Evolutionary conservation across 306 rosid species (phyloP).

Genomic region (Phaseolus lunatus): DNA sequence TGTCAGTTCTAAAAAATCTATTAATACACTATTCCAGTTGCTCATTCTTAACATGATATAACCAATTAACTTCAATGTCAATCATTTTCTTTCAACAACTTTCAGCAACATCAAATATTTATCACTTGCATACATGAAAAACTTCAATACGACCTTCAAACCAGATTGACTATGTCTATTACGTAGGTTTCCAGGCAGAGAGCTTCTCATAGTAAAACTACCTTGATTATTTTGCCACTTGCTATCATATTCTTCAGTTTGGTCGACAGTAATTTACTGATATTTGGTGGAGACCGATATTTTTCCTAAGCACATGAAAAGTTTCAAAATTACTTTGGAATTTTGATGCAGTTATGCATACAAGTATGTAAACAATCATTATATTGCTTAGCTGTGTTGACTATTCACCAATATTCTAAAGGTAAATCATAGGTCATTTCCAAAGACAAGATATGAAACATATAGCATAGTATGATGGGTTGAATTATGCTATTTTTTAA

Average conservation of each 20-base stretch:
- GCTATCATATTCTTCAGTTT: slow-evolving; percentile 83
- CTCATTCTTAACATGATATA: slow-evolving; percentile 23
- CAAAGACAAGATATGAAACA: slow-evolving; percentile 32
- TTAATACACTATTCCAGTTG: not conserved
- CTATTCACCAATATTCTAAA: slow-evolving; percentile 29
- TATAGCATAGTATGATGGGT: slow-evolving; percentile 14
- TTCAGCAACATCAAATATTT: slow-evolving; percentile 24
- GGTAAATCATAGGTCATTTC: slow-evolving; percentile 25
- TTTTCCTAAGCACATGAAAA: slow-evolving; percentile 64
- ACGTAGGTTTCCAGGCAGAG: slow-evolving; percentile 34
- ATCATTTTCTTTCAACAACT: slow-evolving; percentile 27
- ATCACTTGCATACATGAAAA: slow-evolving; percentile 15
- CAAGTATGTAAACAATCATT: slow-evolving; percentile 27
- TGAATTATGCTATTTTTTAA: slow-evolving; percentile 15
- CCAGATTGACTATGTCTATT: slow-evolving; percentile 21
- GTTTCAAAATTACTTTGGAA: slow-evolving; percentile 40
- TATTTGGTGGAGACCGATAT: slow-evolving; percentile 78
- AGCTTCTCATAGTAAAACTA: slow-evolving; percentile 43
- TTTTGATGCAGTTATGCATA: slow-evolving; percentile 11
- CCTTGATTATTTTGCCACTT: slow-evolving; percentile 87
- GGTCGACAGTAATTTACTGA: slow-evolving; percentile 67
- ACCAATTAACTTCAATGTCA: slow-evolving; percentile 15
- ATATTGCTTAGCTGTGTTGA: slow-evolving; percentile 21
- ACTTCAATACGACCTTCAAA: slow-evolving; percentile 34
- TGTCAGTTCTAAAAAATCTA: not conserved